These are phyloP conservation scores for Calonectria pteridis DNA, from an alignment of 2,329 filamentous ascomycete species.

Conservation along the genomic window DNA sequence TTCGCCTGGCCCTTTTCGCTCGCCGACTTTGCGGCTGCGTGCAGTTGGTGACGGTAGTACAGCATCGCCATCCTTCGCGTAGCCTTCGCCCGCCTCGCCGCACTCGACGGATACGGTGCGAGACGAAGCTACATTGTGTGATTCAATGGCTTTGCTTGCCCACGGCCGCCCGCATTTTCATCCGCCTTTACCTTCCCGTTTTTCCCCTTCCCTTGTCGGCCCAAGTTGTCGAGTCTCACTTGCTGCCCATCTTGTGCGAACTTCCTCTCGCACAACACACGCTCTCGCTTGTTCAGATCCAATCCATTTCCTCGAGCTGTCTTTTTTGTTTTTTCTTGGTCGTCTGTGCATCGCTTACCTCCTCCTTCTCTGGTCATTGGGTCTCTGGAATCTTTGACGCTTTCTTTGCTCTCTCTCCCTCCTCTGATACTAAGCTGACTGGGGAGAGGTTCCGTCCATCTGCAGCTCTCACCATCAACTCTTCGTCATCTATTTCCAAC, in stretches of 20 bases:
- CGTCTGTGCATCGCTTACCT: not conserved
- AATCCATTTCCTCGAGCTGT: slow-evolving; percentile 3
- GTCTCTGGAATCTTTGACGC: not conserved
- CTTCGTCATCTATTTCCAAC: not conserved
- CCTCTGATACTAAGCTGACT: not conserved
- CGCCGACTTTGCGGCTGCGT: slow-evolving; percentile 15
- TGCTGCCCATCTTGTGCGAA: not conserved
- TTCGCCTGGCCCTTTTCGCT: not conserved
- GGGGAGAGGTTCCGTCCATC: not conserved
- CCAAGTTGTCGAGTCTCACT: slow-evolving; percentile 1
- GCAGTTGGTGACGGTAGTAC: slow-evolving; percentile 20
- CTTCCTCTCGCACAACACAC: slow-evolving; percentile 3
- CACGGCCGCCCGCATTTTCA: not conserved
- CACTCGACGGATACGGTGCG: slow-evolving; percentile 16
- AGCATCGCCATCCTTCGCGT: slow-evolving; percentile 12
- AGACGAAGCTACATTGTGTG: not conserved
- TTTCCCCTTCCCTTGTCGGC: not conserved
- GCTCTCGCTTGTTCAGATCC: slow-evolving; percentile 18
- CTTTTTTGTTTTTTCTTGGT: not conserved
- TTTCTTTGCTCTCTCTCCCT: not conserved
- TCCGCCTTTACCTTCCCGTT: not conserved
- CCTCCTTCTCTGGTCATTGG: not conserved
- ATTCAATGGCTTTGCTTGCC: slow-evolving; percentile 2
- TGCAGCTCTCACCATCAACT: not conserved
- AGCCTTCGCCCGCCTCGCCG: slow-evolving; percentile 5